Conservation (phyloP, 2,329 filamentous ascomycete genomes). For the Tolypocladium album region DNA sequence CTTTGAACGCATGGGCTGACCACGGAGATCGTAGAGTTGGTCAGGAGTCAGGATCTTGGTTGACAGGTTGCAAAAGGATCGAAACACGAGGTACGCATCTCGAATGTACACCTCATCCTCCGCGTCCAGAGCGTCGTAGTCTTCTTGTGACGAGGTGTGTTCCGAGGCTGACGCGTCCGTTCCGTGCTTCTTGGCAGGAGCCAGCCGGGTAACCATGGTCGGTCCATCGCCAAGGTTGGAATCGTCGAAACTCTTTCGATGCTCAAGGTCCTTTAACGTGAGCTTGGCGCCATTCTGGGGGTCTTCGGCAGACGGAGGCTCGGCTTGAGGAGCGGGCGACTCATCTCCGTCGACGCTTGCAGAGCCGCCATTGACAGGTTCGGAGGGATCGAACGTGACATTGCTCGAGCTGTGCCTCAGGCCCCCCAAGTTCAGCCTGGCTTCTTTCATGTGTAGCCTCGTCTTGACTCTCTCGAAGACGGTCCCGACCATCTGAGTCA, state of each 20-base stretch:
- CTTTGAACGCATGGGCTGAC: constrained; percentile 95
- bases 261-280: constrained; percentile 55
- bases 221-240: constrained; percentile 56
- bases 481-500: constrained; percentile 97
- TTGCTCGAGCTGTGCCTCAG: constrained; percentile 43
- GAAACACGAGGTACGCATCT: constrained; percentile 93
- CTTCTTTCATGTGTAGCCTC: constrained; percentile 77
- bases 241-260: constrained; percentile 59
- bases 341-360: constrained; percentile 27
- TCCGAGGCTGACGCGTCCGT: constrained; percentile 36
- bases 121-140: constrained; percentile 48
- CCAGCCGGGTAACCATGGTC: constrained; percentile 55
- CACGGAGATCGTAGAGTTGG: constrained; percentile 83
- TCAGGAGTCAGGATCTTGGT: constrained; percentile 85
- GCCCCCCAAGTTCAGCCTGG: constrained; percentile 48
- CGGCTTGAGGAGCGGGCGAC: constrained; percentile 21
- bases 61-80: constrained; percentile 94
- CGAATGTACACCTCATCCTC: constrained; percentile 96
- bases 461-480: constrained; percentile 93
- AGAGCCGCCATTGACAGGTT: constrained; percentile 22
- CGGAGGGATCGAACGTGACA: constrained; percentile 37
- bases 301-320: constrained; percentile 16
- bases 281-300: constrained; percentile 40
- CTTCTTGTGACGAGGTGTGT: constrained; percentile 42
- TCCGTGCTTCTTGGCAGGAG: constrained; percentile 30